Base-by-base conservation (phyloP, 2,329 filamentous ascomycete genomes). In the Elsinoe arachidis region DNA sequence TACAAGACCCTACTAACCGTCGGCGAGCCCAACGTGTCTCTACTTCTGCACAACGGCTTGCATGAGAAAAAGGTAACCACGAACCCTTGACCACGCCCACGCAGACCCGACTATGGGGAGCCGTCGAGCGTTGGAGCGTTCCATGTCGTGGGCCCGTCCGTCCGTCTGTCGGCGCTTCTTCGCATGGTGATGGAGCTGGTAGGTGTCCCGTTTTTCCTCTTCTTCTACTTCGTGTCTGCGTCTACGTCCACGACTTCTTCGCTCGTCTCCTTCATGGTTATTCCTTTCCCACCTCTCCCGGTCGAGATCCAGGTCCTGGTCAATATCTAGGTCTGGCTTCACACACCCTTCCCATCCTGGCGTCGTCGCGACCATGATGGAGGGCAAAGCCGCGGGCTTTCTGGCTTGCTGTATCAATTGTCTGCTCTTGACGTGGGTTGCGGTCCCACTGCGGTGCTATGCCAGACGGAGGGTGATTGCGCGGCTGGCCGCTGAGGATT, bases 401-500 rank as follows among this genome's bases (percentile, higher is more conserved):
- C 15, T 49, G 33, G 54, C 54, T 26, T 47, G 39, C 33, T 47
- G 38, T 21, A 21, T 56, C 43, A 56, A 49, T n/a, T 56, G 39
- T 34, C 41, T 46, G 17, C n/a, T 56, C 15, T 10, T 56, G 21
- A 47, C 54, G n/a, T 47, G 54, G 38, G 41, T 56, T 23, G 23
- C 41, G 19, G 54, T 56, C 5, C 54, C 54, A 10, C 15, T 56
- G 34, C 37, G 54, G 47, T 56, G 54, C 38, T 56, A 47, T n/a
- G 54, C 54, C 14, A 56, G 54, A 21, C 39, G 39, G 11, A 56
- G 30, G 41, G 39, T 46, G 17, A 49, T 46, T 33, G 23, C 41
- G 39, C 54, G 54, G 43, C 54, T 56, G 41, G 54, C 54, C 34
- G 54, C 54, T 10, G 54, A 56, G 34, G 54, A 56, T n/a, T 56